Percentiles rank a stretch among this genome's conserved stretches.
phyloP scores from a whole-genome alignment of 768 basidiomycete genomes.

The Lentinula edodes region DNA sequence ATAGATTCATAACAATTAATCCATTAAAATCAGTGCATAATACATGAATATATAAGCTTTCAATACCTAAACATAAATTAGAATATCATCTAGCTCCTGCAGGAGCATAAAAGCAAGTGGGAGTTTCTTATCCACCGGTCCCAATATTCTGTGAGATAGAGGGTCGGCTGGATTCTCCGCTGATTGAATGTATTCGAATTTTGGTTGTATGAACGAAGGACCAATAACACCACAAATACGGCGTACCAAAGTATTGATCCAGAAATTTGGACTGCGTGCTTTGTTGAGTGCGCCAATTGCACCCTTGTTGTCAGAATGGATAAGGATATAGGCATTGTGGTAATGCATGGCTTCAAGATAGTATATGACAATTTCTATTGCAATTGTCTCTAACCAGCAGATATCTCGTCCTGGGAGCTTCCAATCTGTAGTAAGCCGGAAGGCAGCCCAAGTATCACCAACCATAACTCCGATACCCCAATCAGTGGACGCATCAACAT shows the following conservation, averaged over 20 bases:
- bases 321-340: conserved; percentile 15
- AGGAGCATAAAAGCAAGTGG: background rate
- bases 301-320: conserved; percentile 30
- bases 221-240: background rate
- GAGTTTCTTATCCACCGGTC: background rate
- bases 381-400: conserved; percentile 19
- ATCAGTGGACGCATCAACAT: conserved; percentile 30
- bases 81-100: background rate
- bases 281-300: conserved; percentile 22
- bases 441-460: conserved; percentile 23
- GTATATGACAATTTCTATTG: conserved; percentile 11
- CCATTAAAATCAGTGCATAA: background rate
- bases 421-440: conserved; percentile 13
- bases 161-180: conserved; percentile 16
- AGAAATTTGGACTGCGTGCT: conserved; percentile 12
- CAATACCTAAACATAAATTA: conserved; percentile 1
- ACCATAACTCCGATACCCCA: conserved; percentile 34
- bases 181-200: conserved; percentile 11
- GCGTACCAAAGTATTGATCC: conserved; percentile 13
- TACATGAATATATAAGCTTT: background rate
- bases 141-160: conserved; percentile 13
- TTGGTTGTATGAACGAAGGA: conserved; percentile 1
- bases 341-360: conserved; percentile 6
- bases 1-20: too few relatives aligned
- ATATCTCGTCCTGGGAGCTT: conserved; percentile 12